These are phyloP conservation scores for Nicotiana noctiflora DNA, from an alignment of 257 asterid genomes.

Conservation along the genomic window DNA sequence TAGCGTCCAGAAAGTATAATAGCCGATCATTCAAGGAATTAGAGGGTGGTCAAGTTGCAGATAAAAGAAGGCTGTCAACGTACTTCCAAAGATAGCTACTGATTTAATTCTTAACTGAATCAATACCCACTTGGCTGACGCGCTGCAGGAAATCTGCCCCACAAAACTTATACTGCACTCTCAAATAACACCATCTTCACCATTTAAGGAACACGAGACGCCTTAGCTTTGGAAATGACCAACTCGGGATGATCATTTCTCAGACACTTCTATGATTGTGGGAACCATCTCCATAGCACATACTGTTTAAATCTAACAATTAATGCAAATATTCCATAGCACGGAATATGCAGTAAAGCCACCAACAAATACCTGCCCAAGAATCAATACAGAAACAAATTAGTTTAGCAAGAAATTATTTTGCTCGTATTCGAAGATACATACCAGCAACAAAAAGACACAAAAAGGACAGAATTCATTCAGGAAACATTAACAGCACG, in stretches of 20 bases:
- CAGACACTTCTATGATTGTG: conserved; percentile 23
- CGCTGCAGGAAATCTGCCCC: background rate
- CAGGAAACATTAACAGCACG: no score
- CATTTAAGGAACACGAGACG: background rate
- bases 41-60: background rate
- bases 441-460: background rate
- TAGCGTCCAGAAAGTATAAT: background rate
- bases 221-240: background rate
- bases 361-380: conserved; percentile 70
- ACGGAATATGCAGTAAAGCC: conserved; percentile 71
- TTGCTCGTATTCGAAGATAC: background rate
- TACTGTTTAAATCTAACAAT: conserved; percentile 46
- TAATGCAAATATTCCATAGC: conserved; percentile 47
- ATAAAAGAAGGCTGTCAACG: background rate
- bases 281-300: conserved; percentile 45
- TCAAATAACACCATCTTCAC: background rate
- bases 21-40: background rate
- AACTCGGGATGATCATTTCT: conserved; percentile 3
- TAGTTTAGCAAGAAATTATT: background rate
- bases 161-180: background rate
- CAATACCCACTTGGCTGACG: background rate
- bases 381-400: background rate
- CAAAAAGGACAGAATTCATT: background rate
- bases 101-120: background rate
- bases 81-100: background rate